Evolutionary conservation across 495 filamentous ascomycete species (phyloP), one percentile per base, ranked within the genome.

Genomic region (Neurospora sp.): DNA sequence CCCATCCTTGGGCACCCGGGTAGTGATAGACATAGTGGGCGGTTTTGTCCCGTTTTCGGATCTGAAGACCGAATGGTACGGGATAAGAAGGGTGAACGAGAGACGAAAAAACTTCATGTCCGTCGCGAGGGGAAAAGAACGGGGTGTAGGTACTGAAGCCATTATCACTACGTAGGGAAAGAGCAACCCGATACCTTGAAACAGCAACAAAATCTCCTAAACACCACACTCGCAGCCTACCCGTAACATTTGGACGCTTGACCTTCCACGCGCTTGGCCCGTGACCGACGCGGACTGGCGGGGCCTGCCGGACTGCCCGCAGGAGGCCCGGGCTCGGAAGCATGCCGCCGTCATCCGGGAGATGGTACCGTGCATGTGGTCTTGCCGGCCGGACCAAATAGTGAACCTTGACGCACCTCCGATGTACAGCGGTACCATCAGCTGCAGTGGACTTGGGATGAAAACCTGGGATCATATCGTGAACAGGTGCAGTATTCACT

Each of bases 1-100:
- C 38, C 83, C 84, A 74, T 79, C 73, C 39, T 76, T 75, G 70
- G 83, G 84, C 18, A 79, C 77, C 12, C 38, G 68, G 8, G 48
- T 48, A 37, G 71, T 46, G 73, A 74, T 70, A 18, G 18, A 4
- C 39, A 18, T 68, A 18, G 31, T 39, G 20, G 37, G 22, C 27
- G 16, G 11, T 6, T 65, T n/a, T 69, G 18, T 71, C 31, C 31
- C 9, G 46, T 44, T 22, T 53, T 22, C 46, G n/a, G 4, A 12
- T 12, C 27, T 31, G 27, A 31, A 31, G 27, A 31, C 27, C 27
- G 27, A 31, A 31, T 3, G 27, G 27, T 31, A 31, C 27, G 27
- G 27, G 27, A 31, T 31, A 31, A 31, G 79, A 37, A 37, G 35
- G 35, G 35, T 6, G 6, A 37, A 37, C 35, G 35, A 37, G 35